Percentiles rank a stretch among this genome's conserved stretches.
phyloP scores from a whole-genome alignment of 2,329 filamentous ascomycete genomes.

The Cercospora zeae-maydis region DNA sequence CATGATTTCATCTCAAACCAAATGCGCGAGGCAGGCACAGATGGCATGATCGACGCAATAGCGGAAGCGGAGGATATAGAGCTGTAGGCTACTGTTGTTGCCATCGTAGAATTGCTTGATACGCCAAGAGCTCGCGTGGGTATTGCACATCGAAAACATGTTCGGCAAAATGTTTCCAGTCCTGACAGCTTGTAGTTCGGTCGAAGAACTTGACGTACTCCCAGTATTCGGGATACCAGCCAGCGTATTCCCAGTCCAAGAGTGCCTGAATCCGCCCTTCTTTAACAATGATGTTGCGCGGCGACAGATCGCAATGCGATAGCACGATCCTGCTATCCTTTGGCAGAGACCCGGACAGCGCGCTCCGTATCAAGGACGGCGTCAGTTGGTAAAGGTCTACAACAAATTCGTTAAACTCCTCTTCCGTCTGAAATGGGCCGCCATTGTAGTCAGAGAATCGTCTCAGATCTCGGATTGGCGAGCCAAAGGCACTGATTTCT shows the following conservation, averaged over 20 bases:
- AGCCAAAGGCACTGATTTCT: slow-evolving; percentile 10
- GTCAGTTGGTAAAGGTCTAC: slow-evolving; percentile 10
- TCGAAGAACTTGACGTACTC: slow-evolving; percentile 26
- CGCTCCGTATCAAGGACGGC: slow-evolving; percentile 8
- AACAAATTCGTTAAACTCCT: slow-evolving; percentile 19
- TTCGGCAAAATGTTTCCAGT: slow-evolving; percentile 17
- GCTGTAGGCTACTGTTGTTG: slow-evolving; percentile 1
- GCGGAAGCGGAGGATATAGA: slow-evolving; percentile 4
- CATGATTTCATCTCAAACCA: background rate
- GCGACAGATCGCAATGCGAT: slow-evolving; percentile 23
- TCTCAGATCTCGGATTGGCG: slow-evolving; percentile 9
- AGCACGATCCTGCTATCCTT: slow-evolving; percentile 16
- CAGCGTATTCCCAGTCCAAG: slow-evolving; percentile 26
- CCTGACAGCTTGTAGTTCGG: slow-evolving; percentile 10
- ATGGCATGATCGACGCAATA: slow-evolving; percentile 18
- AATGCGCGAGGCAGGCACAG: slow-evolving; percentile 11
- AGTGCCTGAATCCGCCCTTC: slow-evolving; percentile 15
- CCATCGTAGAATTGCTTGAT: background rate
- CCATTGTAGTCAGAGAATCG: slow-evolving; percentile 8
- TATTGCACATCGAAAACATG: slow-evolving; percentile 12
- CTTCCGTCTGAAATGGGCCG: slow-evolving; percentile 17
- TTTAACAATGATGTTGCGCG: slow-evolving; percentile 24
- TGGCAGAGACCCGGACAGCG: slow-evolving; percentile 6
- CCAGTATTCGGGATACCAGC: slow-evolving; percentile 27
- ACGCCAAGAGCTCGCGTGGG: slow-evolving; percentile 8